phyloP scores from a whole-genome alignment of 148 eudicot genomes.

The Spergularia marina region DNA sequence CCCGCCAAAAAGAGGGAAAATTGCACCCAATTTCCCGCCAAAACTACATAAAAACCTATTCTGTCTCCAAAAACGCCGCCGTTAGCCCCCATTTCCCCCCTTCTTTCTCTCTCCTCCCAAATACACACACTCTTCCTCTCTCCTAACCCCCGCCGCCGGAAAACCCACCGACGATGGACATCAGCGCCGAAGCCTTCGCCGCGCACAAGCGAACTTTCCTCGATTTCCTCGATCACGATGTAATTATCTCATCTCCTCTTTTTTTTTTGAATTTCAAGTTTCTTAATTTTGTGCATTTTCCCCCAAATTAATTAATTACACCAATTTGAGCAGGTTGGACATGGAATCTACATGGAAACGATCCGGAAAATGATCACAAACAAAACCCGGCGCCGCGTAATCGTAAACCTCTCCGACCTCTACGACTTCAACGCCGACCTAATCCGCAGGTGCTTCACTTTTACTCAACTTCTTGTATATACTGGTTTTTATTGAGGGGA shows the following conservation, averaged over 20 bases:
- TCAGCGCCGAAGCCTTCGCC: slow-evolving; percentile 71
- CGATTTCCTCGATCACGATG: slow-evolving; percentile 78
- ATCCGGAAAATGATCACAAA: slow-evolving; percentile 61
- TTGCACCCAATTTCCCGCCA: slow-evolving; percentile 14
- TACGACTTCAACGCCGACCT: slow-evolving; percentile 54
- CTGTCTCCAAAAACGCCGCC: not conserved
- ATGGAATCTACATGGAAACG: slow-evolving; percentile 54
- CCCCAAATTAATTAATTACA: not conserved
- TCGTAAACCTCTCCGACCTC: slow-evolving; percentile 70
- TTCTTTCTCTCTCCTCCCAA: not conserved
- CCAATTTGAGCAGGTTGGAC: slow-evolving; percentile 40
- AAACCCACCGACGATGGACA: slow-evolving; percentile 45
- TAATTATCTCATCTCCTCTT: slow-evolving; percentile 20
- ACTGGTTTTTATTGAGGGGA: slow-evolving; percentile 4
- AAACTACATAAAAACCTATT: slow-evolving; percentile 15
- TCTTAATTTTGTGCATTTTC: not conserved
- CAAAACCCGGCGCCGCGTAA: slow-evolving; percentile 73
- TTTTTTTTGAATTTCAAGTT: not conserved
- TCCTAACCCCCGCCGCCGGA: not conserved
- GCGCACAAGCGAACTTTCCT: slow-evolving; percentile 83
- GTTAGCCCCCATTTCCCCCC: not conserved
- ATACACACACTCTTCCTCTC: not conserved
- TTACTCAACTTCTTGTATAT: not conserved
- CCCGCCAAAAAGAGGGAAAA: slow-evolving; percentile 15
- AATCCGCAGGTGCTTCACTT: slow-evolving; percentile 61